Evolutionary conservation across 2,329 filamentous ascomycete genomes (phyloP).

Genomic region (Apiospora aurea): DNA sequence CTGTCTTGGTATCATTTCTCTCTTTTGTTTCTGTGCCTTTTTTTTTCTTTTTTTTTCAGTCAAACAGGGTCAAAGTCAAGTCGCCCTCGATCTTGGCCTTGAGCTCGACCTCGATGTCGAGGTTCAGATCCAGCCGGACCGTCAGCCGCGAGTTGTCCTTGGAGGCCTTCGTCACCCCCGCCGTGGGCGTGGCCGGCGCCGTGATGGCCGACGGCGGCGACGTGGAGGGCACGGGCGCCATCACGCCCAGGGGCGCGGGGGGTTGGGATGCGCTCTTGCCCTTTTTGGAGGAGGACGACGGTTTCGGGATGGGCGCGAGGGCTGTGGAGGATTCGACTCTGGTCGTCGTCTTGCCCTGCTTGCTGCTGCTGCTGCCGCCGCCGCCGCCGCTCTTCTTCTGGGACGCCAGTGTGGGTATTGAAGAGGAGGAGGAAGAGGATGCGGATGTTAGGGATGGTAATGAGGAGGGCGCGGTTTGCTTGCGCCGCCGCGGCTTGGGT

Average conservation of each 20-base stretch:
- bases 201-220: background rate
- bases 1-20: background rate
- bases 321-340: background rate
- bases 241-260: background rate
- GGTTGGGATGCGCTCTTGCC: background rate
- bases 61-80: conserved; percentile 73
- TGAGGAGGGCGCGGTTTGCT: background rate
- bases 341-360: background rate
- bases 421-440: background rate
- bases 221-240: background rate
- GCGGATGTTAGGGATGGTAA: no score
- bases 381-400: background rate
- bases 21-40: background rate
- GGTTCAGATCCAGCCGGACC: conserved; percentile 72
- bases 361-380: background rate
- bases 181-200: background rate
- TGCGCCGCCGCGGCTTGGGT: background rate
- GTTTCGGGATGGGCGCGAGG: background rate
- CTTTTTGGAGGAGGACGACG: background rate
- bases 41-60: background rate
- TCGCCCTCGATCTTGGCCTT: conserved; percentile 89
- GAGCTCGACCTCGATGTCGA: conserved; percentile 84
- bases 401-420: background rate
- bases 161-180: background rate
- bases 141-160: background rate